Evolutionary conservation across 371 early-diverging fungal genomes (phyloP).

Genomic region (Thermomucor indicae-seudaticae): DNA sequence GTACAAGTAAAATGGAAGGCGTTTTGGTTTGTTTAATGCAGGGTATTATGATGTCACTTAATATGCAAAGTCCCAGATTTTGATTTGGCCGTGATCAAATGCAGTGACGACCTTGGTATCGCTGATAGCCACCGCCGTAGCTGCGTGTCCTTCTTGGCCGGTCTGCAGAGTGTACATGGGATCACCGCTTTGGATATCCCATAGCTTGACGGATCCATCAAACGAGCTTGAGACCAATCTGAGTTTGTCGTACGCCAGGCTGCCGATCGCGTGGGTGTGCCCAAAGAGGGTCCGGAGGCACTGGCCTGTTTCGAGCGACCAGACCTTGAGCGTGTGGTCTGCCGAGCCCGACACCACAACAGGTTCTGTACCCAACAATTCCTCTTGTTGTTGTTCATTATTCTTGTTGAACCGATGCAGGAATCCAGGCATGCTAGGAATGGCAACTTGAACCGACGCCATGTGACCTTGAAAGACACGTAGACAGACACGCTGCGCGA

Average conservation of each 20-base stretch:
- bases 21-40: neutral
- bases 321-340: constrained; percentile 82
- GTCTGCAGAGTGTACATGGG: constrained; percentile 64
- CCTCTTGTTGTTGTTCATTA: neutral
- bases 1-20: neutral
- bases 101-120: constrained; percentile 82
- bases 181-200: constrained; percentile 84
- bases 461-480: constrained; percentile 68
- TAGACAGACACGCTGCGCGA: constrained; percentile 58
- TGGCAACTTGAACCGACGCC: constrained; percentile 69
- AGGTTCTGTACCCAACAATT: constrained; percentile 11
- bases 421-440: constrained; percentile 44
- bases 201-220: constrained; percentile 84
- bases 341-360: constrained; percentile 73
- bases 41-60: neutral
- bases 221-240: constrained; percentile 83
- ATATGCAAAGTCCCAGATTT: constrained; percentile 74
- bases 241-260: constrained; percentile 78
- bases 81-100: constrained; percentile 71
- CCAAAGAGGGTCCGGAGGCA: constrained; percentile 78
- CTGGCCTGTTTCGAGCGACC: constrained; percentile 74
- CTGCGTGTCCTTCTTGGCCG: constrained; percentile 45
- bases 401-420: constrained; percentile 24
- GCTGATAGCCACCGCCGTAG: constrained; percentile 65
- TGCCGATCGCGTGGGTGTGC: constrained; percentile 84